Conservation (phyloP, 2,329 filamentous ascomycete species). For the Fusarium mundagurra region DNA sequence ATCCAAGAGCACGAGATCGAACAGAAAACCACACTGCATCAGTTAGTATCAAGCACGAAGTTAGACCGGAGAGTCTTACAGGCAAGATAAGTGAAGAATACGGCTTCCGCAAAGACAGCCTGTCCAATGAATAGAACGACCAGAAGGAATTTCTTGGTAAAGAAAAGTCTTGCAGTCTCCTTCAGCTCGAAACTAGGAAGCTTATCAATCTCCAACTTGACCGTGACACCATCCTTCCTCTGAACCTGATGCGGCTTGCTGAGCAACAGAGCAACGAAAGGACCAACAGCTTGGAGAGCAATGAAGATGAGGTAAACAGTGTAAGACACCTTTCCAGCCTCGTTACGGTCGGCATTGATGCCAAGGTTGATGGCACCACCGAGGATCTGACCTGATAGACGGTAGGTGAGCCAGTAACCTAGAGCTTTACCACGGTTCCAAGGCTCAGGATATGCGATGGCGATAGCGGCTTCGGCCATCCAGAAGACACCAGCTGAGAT, state of each 20-base stretch:
- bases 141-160: constrained; percentile 69
- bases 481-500: constrained; percentile 78
- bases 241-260: constrained; percentile 70
- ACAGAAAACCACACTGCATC: constrained; percentile 73
- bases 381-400: constrained; percentile 72
- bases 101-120: constrained; percentile 75
- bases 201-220: constrained; percentile 66
- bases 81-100: constrained; percentile 74
- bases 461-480: constrained; percentile 79
- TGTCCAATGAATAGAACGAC: constrained; percentile 75
- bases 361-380: constrained; percentile 78
- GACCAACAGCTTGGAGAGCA: constrained; percentile 71
- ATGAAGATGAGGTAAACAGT: constrained; percentile 77
- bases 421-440: constrained; percentile 72
- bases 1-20: constrained; percentile 73
- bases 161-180: constrained; percentile 66
- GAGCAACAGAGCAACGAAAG: constrained; percentile 71
- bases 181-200: constrained; percentile 68
- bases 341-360: constrained; percentile 65
- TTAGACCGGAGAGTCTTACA: constrained; percentile 8
- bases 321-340: constrained; percentile 74
- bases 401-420: constrained; percentile 72
- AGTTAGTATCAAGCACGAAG: background rate
- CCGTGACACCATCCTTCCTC: constrained; percentile 70
- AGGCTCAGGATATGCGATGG: constrained; percentile 76